Evolutionary conservation across 768 basidiomycete genomes (phyloP).

Genomic region (Pleurotus citrinopileatus): DNA sequence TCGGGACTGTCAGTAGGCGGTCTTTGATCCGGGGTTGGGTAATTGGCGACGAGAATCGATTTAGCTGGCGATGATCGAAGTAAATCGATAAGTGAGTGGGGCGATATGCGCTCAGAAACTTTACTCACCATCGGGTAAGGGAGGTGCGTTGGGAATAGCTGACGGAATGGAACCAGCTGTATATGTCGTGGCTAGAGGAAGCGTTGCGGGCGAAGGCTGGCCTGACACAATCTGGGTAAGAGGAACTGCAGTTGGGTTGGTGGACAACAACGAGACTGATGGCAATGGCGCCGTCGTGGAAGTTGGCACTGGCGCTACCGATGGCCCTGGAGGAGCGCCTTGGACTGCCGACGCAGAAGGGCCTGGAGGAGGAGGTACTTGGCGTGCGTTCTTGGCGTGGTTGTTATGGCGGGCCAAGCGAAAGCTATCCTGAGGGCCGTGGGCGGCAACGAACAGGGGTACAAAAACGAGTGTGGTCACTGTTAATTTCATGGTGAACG

Average conservation of each 20-base stretch:
- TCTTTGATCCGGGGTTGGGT: slow-evolving; percentile 59
- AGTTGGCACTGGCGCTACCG: slow-evolving; percentile 1
- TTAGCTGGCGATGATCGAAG: slow-evolving; percentile 1
- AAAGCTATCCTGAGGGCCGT: slow-evolving; percentile 19
- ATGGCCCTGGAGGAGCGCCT: background rate
- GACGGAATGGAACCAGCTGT: slow-evolving; percentile 49
- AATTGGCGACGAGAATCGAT: slow-evolving; percentile 39
- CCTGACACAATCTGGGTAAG: slow-evolving; percentile 43
- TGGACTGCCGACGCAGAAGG: slow-evolving; percentile 12
- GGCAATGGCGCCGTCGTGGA: slow-evolving; percentile 17
- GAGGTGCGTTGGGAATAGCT: slow-evolving; percentile 51
- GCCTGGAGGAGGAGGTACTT: slow-evolving; percentile 19
- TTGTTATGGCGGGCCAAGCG: slow-evolving; percentile 15
- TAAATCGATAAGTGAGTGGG: background rate
- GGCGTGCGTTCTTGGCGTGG: slow-evolving; percentile 27
- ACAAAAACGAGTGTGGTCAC: slow-evolving; percentile 21
- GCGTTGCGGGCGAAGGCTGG: slow-evolving; percentile 39
- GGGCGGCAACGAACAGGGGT: slow-evolving; percentile 39
- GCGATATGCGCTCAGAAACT: background rate
- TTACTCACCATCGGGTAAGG: slow-evolving; percentile 47
- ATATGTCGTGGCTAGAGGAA: slow-evolving; percentile 42
- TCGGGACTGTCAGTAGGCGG: slow-evolving; percentile 61
- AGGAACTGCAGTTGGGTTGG: slow-evolving; percentile 61
- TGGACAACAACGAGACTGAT: slow-evolving; percentile 40
- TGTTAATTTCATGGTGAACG: slow-evolving; percentile 5